A percentile compares a stretch with the other conserved stretches of the same genome.
Conservation (phyloP, 345 rosid genomes). For the Heritiera littoralis region DNA sequence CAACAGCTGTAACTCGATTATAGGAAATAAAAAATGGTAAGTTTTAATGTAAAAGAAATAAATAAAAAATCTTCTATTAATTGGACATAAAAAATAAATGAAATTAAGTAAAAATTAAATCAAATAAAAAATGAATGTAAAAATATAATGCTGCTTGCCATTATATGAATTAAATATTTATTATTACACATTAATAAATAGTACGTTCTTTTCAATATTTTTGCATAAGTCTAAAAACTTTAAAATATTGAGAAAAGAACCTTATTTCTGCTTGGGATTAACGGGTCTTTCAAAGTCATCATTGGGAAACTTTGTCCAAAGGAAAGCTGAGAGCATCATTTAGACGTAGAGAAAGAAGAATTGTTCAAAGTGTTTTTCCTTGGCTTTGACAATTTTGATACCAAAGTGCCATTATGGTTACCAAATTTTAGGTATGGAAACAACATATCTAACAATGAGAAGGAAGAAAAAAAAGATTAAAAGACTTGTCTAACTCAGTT, state of each 20-base stretch:
- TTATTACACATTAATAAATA: too few species aligned
- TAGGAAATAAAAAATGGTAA: neutral
- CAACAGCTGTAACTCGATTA: neutral
- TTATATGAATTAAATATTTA: neutral
- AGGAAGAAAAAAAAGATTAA: neutral
- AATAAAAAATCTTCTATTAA: neutral
- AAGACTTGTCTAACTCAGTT: neutral
- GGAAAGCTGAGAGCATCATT: too few species aligned
- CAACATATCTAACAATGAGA: neutral
- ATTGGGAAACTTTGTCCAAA: too few species aligned
- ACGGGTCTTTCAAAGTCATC: neutral
- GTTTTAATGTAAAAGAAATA: neutral
- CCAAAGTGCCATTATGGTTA: neutral
- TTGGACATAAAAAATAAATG: neutral
- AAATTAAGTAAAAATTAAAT: too few species aligned
- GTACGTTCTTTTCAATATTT: too few species aligned
- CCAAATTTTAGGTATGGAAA: neutral
- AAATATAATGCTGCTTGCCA: neutral
- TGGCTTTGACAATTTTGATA: conserved; percentile 1
- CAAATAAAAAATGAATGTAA: neutral
- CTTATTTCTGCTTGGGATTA: neutral
- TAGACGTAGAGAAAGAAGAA: neutral
- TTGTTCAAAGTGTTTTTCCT: neutral
- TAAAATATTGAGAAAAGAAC: too few species aligned
- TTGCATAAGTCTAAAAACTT: too few species aligned